Evolutionary conservation across 805 yeast genomes (phyloP).

Genomic region (Cyberlindnera amylophila): DNA sequence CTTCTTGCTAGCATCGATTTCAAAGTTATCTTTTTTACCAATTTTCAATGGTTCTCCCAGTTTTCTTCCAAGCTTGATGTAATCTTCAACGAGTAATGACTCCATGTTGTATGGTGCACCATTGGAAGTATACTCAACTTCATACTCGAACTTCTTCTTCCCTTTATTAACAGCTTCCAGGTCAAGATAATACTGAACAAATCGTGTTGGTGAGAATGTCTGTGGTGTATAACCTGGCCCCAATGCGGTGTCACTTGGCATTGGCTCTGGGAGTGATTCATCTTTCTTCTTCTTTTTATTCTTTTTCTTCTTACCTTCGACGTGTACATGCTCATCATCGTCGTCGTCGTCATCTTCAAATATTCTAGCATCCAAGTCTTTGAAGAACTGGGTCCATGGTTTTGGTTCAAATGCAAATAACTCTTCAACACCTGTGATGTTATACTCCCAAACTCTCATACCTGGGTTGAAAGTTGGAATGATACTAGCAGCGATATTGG

Average conservation of each 20-base stretch:
- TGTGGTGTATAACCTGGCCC: constrained; percentile 81
- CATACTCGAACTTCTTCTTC: constrained; percentile 46
- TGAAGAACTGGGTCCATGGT: constrained; percentile 61
- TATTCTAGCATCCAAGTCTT: constrained; percentile 38
- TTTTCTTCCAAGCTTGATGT: constrained; percentile 53
- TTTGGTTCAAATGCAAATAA: constrained; percentile 23
- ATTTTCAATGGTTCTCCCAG: constrained; percentile 41
- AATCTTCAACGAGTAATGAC: constrained; percentile 55
- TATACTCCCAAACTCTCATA: constrained; percentile 82
- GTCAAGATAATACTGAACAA: constrained; percentile 73
- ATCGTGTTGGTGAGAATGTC: constrained; percentile 66
- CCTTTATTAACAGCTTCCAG: constrained; percentile 44
- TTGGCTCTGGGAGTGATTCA: constrained; percentile 56
- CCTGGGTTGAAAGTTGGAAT: constrained; percentile 87
- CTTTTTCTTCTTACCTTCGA: constrained; percentile 13
- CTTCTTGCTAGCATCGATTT: constrained; percentile 14
- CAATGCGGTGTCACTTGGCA: constrained; percentile 48
- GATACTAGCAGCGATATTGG: constrained; percentile 68
- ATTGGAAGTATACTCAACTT: constrained; percentile 67
- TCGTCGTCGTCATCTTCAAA: constrained; percentile 27
- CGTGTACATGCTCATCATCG: constrained; percentile 4
- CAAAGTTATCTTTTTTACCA: not conserved
- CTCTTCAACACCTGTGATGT: constrained; percentile 49
- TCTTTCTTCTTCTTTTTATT: constrained; percentile 38
- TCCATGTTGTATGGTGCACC: constrained; percentile 53